phyloP scores from a whole-genome alignment of 495 filamentous ascomycete genomes.

The Rhypophila decipiens region DNA sequence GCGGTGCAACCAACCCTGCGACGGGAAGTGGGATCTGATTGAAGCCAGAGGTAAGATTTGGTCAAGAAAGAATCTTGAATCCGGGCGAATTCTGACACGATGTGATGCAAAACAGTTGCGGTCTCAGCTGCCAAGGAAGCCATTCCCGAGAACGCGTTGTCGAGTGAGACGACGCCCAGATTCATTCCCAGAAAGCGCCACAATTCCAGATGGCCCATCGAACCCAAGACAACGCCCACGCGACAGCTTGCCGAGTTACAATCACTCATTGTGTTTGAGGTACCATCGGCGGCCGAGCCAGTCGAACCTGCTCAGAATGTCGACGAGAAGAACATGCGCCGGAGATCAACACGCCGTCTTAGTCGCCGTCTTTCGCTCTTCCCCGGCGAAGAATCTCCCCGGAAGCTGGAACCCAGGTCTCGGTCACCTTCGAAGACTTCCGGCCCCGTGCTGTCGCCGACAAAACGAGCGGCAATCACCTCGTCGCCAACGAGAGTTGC shows the following conservation, averaged over 20 bases:
- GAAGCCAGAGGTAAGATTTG: conserved; percentile 25
- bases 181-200: conserved; percentile 29
- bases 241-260: conserved; percentile 19
- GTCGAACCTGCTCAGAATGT: conserved; percentile 11
- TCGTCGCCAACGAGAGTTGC: conserved; percentile 19
- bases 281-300: conserved; percentile 6
- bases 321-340: conserved; percentile 16
- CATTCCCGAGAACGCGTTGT: conserved; percentile 1
- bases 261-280: conserved; percentile 15
- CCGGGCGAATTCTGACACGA: too few species aligned
- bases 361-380: conserved; percentile 24
- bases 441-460: conserved; percentile 10
- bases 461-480: conserved; percentile 13
- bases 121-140: conserved; percentile 4
- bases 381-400: conserved; percentile 16
- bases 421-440: conserved; percentile 6
- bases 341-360: conserved; percentile 18
- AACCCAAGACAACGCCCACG: conserved; percentile 7
- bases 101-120: conserved; percentile 3
- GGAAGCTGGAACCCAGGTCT: conserved; percentile 12
- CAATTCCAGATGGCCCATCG: conserved; percentile 26
- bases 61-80: too few species aligned
- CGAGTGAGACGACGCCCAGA: conserved; percentile 13
- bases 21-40: conserved; percentile 19
- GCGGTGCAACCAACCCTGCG: conserved; percentile 1